These are phyloP conservation scores for Pezicula rhizophila DNA, from an alignment of 2,329 filamentous ascomycete genomes.

Conservation along the genomic window DNA sequence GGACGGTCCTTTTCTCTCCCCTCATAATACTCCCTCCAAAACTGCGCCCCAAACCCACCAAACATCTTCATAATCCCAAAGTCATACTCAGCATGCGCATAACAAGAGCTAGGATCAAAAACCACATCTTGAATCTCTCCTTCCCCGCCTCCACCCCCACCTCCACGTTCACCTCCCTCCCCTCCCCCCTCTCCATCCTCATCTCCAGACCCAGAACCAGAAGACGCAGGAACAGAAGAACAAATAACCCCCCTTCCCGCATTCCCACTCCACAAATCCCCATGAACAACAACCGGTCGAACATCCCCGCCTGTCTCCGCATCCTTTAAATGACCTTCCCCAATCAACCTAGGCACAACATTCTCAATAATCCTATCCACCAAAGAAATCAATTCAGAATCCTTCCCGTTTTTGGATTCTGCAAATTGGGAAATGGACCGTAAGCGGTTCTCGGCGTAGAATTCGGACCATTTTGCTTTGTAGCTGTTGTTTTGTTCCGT, in stretches of 20 bases:
- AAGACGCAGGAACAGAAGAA: background rate
- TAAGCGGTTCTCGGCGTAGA: conserved; percentile 74
- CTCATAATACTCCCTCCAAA: conserved; percentile 72
- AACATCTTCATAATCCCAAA: conserved; percentile 96
- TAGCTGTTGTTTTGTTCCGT: conserved; percentile 77
- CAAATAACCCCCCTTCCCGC: conserved; percentile 58
- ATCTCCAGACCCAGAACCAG: background rate
- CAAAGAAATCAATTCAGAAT: conserved; percentile 53
- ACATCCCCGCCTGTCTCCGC: conserved; percentile 42
- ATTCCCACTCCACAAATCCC: conserved; percentile 93
- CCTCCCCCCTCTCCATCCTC: conserved; percentile 33
- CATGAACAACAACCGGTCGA: conserved; percentile 77
- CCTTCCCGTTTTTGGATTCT: conserved; percentile 55
- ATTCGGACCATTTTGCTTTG: conserved; percentile 71
- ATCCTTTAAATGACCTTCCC: conserved; percentile 56
- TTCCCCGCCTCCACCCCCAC: conserved; percentile 29
- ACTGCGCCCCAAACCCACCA: conserved; percentile 69
- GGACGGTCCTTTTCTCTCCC: conserved; percentile 77
- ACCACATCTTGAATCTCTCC: conserved; percentile 65
- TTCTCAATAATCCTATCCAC: conserved; percentile 57
- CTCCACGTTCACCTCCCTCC: conserved; percentile 22
- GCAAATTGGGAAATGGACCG: conserved; percentile 55
- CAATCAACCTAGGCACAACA: conserved; percentile 73
- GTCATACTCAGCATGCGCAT: conserved; percentile 85
- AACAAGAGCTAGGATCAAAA: conserved; percentile 75